A percentile compares a stretch with the other conserved stretches of the same genome.
Evolutionary conservation across 2,329 filamentous ascomycete genomes (phyloP).

Genomic region (Cercospora sesami): DNA sequence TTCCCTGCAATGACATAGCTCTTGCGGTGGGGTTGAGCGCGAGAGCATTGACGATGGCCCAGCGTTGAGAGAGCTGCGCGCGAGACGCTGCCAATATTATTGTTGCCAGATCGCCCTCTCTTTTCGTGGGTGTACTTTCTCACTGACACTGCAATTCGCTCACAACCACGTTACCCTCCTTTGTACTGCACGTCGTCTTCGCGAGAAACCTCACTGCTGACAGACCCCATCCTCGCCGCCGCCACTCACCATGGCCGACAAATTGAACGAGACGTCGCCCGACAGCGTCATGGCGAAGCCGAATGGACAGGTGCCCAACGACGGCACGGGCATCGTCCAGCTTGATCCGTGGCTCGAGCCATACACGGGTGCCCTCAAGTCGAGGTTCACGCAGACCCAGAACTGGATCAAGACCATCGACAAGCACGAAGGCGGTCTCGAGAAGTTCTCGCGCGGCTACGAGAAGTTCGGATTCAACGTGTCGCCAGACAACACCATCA

Average conservation of each 20-base stretch:
- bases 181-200: background rate
- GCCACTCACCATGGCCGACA: constrained; percentile 37
- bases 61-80: background rate
- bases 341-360: constrained; percentile 89
- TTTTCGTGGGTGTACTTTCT: background rate
- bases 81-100: background rate
- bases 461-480: constrained; percentile 87
- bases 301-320: constrained; percentile 58
- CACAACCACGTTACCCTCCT: background rate
- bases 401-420: constrained; percentile 85
- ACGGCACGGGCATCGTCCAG: constrained; percentile 77
- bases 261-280: constrained; percentile 47
- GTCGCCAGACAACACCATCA: constrained; percentile 76
- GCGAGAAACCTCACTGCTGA: background rate
- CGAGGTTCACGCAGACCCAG: constrained; percentile 75
- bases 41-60: constrained; percentile 7
- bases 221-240: constrained; percentile 2
- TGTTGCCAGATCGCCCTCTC: background rate
- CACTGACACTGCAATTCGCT: background rate
- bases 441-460: constrained; percentile 85
- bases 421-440: constrained; percentile 80
- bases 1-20: constrained; percentile 14
- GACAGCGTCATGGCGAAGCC: constrained; percentile 49
- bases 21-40: constrained; percentile 8
- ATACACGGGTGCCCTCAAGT: constrained; percentile 74